Evolutionary conservation across 129 eudicot genomes (phyloP).

Genomic region (Lactuca sativa): DNA sequence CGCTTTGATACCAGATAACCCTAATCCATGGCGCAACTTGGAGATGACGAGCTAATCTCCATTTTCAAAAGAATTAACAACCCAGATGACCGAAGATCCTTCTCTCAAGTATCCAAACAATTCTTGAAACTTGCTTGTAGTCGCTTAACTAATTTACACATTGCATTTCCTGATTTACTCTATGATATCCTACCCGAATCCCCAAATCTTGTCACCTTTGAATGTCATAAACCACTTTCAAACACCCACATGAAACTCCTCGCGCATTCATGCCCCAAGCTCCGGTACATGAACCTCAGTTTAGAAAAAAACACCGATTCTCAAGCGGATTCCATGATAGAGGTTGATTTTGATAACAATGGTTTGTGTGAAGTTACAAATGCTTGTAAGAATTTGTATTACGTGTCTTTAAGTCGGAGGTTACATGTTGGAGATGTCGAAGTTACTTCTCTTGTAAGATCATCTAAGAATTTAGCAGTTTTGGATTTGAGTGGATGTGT

Average conservation of each 20-base stretch:
- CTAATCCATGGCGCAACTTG: slow-evolving; percentile 14
- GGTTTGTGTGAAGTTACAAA: slow-evolving; percentile 18
- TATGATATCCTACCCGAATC: slow-evolving; percentile 17
- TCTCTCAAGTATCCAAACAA: slow-evolving; percentile 17
- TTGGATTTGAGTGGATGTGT: slow-evolving; percentile 15
- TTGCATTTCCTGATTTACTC: slow-evolving; percentile 3
- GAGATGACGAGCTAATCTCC: slow-evolving; percentile 5
- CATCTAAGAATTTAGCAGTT: not conserved
- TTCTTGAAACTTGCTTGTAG: slow-evolving; percentile 9
- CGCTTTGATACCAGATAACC: no score
- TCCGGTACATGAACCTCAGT: slow-evolving; percentile 7
- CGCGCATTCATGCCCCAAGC: slow-evolving; percentile 15
- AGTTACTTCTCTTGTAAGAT: slow-evolving; percentile 1
- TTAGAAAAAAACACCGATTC: slow-evolving; percentile 2
- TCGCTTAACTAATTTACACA: not conserved
- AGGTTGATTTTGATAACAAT: slow-evolving; percentile 22
- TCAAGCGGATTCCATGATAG: not conserved
- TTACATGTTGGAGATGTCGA: slow-evolving; percentile 16
- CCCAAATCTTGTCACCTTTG: slow-evolving; percentile 15
- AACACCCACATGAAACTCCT: slow-evolving; percentile 21
- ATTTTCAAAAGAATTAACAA: slow-evolving; percentile 6
- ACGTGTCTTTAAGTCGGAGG: slow-evolving; percentile 7
- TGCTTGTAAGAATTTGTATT: slow-evolving; percentile 8
- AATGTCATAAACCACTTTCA: slow-evolving; percentile 16
- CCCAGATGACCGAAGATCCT: slow-evolving; percentile 16